Evolutionary conservation across 1,139 yeast genomes (phyloP).

Genomic region (Hyphopichia pseudoburtonii): DNA sequence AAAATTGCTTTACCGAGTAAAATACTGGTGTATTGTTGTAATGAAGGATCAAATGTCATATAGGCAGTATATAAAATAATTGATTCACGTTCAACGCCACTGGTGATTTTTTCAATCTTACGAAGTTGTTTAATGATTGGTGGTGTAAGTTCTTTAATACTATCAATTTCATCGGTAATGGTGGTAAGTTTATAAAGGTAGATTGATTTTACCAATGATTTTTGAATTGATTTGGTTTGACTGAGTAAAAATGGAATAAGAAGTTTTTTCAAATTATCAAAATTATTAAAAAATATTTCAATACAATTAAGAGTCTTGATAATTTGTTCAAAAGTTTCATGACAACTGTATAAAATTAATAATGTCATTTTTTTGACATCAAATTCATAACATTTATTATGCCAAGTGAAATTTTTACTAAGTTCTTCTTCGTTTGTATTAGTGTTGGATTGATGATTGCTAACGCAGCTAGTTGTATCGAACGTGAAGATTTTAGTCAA

Average conservation of each 20-base stretch:
- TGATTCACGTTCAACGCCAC: constrained; percentile 38
- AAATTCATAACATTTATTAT: constrained; percentile 25
- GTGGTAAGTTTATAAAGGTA: constrained; percentile 28
- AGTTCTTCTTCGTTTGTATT: constrained; percentile 2
- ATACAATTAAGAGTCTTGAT: constrained; percentile 29
- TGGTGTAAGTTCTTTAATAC: constrained; percentile 20
- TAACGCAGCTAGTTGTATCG: constrained; percentile 3
- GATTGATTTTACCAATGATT: constrained; percentile 24
- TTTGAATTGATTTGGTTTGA: constrained; percentile 30
- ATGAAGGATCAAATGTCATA: constrained; percentile 33
- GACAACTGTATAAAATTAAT: constrained; percentile 20
- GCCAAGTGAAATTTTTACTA: constrained; percentile 25
- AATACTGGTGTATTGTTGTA: constrained; percentile 38
- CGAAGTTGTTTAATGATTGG: constrained; percentile 28
- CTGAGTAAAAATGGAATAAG: constrained; percentile 33
- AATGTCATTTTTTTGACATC: constrained; percentile 21
- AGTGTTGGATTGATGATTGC: not conserved
- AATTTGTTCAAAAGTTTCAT: constrained; percentile 22
- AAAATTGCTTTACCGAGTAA: constrained; percentile 45
- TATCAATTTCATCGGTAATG: constrained; percentile 26
- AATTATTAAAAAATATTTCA: constrained; percentile 35
- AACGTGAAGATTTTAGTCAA: constrained; percentile 24
- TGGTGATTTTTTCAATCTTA: constrained; percentile 38
- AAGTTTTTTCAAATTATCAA: constrained; percentile 40
- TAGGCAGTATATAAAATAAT: constrained; percentile 29